phyloP scores from a whole-genome alignment of 495 filamentous ascomycete species.

The Penicillium paradoxum region DNA sequence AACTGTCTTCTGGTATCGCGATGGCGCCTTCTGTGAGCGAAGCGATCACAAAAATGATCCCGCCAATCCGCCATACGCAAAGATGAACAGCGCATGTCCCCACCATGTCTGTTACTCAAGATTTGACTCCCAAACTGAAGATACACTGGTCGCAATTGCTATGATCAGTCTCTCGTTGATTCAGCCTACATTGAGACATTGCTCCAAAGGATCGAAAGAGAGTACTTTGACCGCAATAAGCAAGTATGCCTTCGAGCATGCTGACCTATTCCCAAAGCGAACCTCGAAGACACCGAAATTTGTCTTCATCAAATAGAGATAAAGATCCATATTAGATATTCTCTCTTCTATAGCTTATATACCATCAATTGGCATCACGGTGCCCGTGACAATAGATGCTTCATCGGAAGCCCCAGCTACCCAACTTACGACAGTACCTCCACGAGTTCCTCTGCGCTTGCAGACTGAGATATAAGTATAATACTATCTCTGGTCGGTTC shows the following conservation, averaged over 20 bases:
- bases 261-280: background rate
- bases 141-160: background rate
- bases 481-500: too few relatives aligned
- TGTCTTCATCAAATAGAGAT: background rate
- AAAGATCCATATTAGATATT: too few relatives aligned
- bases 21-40: background rate
- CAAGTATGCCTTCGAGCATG: background rate
- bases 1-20: background rate
- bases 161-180: background rate
- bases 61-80: background rate
- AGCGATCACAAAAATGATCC: background rate
- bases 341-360: too few relatives aligned
- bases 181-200: background rate
- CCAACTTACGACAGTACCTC: too few relatives aligned
- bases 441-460: too few relatives aligned
- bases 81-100: background rate
- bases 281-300: background rate
- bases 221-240: background rate
- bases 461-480: too few relatives aligned
- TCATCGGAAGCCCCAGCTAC: too few relatives aligned
- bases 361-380: too few relatives aligned
- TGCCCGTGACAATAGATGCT: too few relatives aligned
- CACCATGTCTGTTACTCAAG: background rate
- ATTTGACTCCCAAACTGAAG: background rate
- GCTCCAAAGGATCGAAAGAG: background rate